These are phyloP conservation scores for Trypanosoma cruzi DNA, from an alignment of 208 protist species.

Conservation along the genomic window DNA sequence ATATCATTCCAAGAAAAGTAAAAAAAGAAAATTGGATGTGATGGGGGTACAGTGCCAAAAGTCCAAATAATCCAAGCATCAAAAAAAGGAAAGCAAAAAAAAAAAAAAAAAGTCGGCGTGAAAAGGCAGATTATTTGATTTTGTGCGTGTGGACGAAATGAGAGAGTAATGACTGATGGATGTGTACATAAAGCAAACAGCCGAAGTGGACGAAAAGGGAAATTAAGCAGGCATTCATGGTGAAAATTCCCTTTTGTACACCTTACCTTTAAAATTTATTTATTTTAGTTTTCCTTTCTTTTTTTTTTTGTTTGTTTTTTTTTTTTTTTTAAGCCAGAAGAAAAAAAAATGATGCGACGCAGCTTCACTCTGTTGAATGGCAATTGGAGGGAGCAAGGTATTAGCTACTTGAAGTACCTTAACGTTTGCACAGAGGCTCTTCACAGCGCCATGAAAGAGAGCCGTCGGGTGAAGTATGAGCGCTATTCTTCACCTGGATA, in stretches of 20 bases:
- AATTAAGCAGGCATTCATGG: neutral
- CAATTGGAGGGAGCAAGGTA: conserved; percentile 88
- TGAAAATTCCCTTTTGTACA: neutral
- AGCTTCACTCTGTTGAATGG: conserved; percentile 41
- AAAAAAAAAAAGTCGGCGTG: too few relatives aligned
- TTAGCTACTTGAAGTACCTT: conserved; percentile 92
- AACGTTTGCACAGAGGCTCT: conserved; percentile 89
- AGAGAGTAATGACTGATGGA: neutral
- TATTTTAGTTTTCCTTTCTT: neutral
- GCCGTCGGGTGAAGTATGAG: conserved; percentile 60
- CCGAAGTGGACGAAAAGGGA: neutral
- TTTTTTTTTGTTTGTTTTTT: conserved; percentile 6
- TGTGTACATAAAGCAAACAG: neutral
- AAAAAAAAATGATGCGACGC: conserved; percentile 61
- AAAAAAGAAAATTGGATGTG: neutral
- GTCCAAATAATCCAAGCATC: neutral
- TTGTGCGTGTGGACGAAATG: neutral
- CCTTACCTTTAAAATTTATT: neutral
- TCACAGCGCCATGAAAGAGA: conserved; percentile 77
- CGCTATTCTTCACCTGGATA: conserved; percentile 81
- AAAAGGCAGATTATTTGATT: neutral
- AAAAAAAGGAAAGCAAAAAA: neutral
- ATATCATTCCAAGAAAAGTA: neutral
- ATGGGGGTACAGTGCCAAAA: neutral
- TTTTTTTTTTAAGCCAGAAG: conserved; percentile 2